phyloP scores from a whole-genome alignment of 306 rosid genomes.

The Cucumis sativus region Cucumber_9930_V3 NC_026657.2:443001-443500 shows the following conservation, averaged over 20 bases:
- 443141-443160: slow-evolving; percentile 18
- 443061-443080: slow-evolving; percentile 12
- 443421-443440: slow-evolving; percentile 42
- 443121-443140: slow-evolving; percentile 17
- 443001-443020: slow-evolving; percentile 6
- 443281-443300: slow-evolving; percentile 22
- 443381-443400: slow-evolving; percentile 23
- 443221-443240: slow-evolving; percentile 32
- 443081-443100: slow-evolving; percentile 3
- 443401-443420: slow-evolving; percentile 38
- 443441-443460: slow-evolving; percentile 37
- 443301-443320: slow-evolving; percentile 29
- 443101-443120: not conserved
- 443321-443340: slow-evolving; percentile 26
- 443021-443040: slow-evolving; percentile 14
- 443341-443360: slow-evolving; percentile 8
- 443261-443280: slow-evolving; percentile 26
- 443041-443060: slow-evolving; percentile 9
- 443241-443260: slow-evolving; percentile 24
- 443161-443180: slow-evolving; percentile 9
- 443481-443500: slow-evolving; percentile 47
- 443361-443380: slow-evolving; percentile 20
- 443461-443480: slow-evolving; percentile 45
- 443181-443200: slow-evolving; percentile 16
- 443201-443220: slow-evolving; percentile 19